These are phyloP conservation scores for Amanita thiersii DNA, from an alignment of 768 basidiomycete species.

Conservation along the genomic window DNA sequence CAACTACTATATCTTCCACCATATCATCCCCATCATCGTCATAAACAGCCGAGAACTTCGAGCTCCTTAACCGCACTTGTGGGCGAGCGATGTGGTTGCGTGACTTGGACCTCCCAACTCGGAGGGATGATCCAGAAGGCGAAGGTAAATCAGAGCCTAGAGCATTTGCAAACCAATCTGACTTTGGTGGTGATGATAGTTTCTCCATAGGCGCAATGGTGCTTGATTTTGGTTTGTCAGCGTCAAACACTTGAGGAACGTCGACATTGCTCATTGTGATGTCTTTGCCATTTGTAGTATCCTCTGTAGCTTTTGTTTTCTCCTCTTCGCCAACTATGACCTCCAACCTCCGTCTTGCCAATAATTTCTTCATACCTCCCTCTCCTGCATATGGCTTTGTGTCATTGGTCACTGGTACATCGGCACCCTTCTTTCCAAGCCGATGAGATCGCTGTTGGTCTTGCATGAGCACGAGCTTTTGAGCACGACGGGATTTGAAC, in stretches of 20 bases:
- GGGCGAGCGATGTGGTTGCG: constrained; percentile 60
- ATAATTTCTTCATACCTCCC: constrained; percentile 71
- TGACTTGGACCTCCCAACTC: constrained; percentile 55
- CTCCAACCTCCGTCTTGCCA: constrained; percentile 55
- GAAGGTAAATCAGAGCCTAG: constrained; percentile 17
- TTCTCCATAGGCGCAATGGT: constrained; percentile 9
- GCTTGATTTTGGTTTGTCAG: constrained; percentile 15
- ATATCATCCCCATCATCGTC: constrained; percentile 40
- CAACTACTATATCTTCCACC: constrained; percentile 31
- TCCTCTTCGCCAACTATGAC: constrained; percentile 37
- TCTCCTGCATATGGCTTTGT: constrained; percentile 75
- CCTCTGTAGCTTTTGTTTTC: constrained; percentile 14
- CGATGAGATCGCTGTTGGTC: constrained; percentile 46
- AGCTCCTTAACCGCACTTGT: constrained; percentile 29
- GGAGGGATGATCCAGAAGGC: constrained; percentile 42
- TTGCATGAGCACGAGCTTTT: constrained; percentile 47
- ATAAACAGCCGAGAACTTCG: constrained; percentile 62
- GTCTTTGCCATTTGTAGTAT: background rate
- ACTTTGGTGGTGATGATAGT: constrained; percentile 17
- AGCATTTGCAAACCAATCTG: constrained; percentile 25
- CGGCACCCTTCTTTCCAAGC: constrained; percentile 30
- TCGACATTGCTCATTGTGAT: constrained; percentile 11
- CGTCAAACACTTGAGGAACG: constrained; percentile 23
- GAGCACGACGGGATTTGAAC: constrained; percentile 45
- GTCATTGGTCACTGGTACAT: constrained; percentile 34